Evolutionary conservation across 192 early-diverging fungal species (phyloP), one percentile per base, ranked within the genome.

Genomic region (Coemansia sp.): DNA sequence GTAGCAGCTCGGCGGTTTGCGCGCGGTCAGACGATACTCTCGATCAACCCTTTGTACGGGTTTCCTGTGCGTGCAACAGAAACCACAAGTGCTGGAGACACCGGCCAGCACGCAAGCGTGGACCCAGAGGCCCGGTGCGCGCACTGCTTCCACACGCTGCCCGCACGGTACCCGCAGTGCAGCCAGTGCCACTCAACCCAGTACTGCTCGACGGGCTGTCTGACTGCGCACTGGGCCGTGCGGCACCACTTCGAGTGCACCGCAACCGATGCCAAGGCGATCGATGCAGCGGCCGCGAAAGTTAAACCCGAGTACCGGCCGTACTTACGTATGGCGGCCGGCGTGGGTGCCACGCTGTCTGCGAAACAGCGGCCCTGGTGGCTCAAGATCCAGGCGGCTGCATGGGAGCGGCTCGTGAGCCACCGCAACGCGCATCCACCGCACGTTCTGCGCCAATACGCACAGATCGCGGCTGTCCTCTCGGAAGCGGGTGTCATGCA

Each of bases 201-300:
- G 31, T 82, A 82, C 61, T 82, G 80, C 59, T 66, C 59, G 4
- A 16, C 35, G 8, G 20, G 13, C 21, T 82, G 80, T 28, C 68
- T 74, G 20, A 18, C 33, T 2, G n/a, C 21, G 52, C 71, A 77
- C 60, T 82, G 80, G 80, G 25, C 26, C 0, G 31, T 37, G 39
- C 65, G 80, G 0, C 80, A 82, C 30, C 58, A 77, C 40, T 55
- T 68, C 10, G 71, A 74, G 39, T 82, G 80, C 59, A 4, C 25
- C 15, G 18, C 30, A 28, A 0, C 33, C 10, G 58, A 48, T 21
- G 43, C 15, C 40, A 8, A 10, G 4, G 48, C 63, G 6, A 18
- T 40, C 4, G 60, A 60, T 29, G 20, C 6, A 15, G 46, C 43
- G 31, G 58, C 74, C 4, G 43, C 31, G 8, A 42, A 46, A 16